Evolutionary conservation across 352 stramenopile species (phyloP).

Genomic region (Pythium coloratum): DNA sequence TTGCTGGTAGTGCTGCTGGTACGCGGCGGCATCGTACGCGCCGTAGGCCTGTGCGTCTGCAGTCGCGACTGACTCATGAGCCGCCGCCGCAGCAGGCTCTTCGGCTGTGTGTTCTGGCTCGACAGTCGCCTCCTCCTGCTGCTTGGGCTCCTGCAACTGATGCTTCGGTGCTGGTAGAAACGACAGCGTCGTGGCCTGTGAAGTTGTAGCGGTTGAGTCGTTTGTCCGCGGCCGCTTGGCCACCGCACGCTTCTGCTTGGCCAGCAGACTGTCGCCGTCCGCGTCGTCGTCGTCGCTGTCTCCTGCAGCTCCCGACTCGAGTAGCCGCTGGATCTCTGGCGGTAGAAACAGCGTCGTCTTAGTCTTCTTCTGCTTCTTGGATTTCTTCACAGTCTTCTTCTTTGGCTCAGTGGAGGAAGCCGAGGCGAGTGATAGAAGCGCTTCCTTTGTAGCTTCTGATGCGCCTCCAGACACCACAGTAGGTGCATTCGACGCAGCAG

Average conservation of each 20-base stretch:
- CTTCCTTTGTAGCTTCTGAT: slow-evolving; percentile 9
- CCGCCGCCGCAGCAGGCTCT: slow-evolving; percentile 7
- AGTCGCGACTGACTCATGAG: neutral
- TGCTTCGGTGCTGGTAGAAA: slow-evolving; percentile 72
- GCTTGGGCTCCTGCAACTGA: slow-evolving; percentile 24
- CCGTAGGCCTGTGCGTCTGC: neutral
- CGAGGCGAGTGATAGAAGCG: neutral
- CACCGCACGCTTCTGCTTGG: slow-evolving; percentile 46
- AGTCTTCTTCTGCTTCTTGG: slow-evolving; percentile 37
- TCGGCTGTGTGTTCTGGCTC: neutral
- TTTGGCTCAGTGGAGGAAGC: neutral
- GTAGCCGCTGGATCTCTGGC: slow-evolving; percentile 33
- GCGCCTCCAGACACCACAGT: neutral
- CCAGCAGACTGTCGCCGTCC: slow-evolving; percentile 44
- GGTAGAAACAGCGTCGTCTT: slow-evolving; percentile 42
- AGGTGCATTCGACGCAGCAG: slow-evolving; percentile 4
- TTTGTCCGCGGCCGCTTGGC: slow-evolving; percentile 34
- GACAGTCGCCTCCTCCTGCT: neutral
- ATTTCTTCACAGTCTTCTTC: slow-evolving; percentile 21
- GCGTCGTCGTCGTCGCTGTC: slow-evolving; percentile 29
- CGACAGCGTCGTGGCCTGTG: slow-evolving; percentile 28
- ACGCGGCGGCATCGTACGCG: slow-evolving; percentile 28
- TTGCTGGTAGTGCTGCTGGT: slow-evolving; percentile 41
- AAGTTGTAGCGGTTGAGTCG: neutral
- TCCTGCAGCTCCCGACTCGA: slow-evolving; percentile 16